Conservation (phyloP, 495 filamentous ascomycete genomes). For the Trichoderma orchidacearum region DNA sequence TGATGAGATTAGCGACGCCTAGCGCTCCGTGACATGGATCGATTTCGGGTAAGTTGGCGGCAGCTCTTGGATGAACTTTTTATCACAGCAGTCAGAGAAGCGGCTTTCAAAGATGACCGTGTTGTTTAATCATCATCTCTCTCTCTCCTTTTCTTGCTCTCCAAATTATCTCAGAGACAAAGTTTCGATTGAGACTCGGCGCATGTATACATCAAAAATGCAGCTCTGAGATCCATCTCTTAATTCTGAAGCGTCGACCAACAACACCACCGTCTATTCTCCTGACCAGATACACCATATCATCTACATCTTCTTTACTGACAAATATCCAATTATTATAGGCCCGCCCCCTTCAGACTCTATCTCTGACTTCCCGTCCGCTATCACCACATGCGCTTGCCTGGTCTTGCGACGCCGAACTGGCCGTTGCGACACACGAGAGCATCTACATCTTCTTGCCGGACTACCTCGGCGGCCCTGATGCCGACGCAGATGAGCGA, state of each 20-base stretch:
- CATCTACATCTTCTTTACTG: neutral
- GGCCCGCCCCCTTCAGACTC: conserved; percentile 26
- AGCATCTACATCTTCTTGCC: conserved; percentile 32
- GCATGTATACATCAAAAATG: too few relatives aligned
- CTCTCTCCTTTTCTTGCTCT: neutral
- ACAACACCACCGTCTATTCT: too few relatives aligned
- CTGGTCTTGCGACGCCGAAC: conserved; percentile 35
- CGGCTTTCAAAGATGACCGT: too few relatives aligned
- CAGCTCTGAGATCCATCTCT: too few relatives aligned
- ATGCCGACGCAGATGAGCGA: conserved; percentile 1
- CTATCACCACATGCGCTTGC: conserved; percentile 28
- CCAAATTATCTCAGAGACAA: too few relatives aligned
- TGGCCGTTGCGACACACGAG: conserved; percentile 33
- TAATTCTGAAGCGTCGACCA: too few relatives aligned
- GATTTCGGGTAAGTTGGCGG: neutral
- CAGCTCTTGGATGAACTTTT: neutral
- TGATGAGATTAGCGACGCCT: neutral
- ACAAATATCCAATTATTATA: neutral
- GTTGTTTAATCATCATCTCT: too few relatives aligned
- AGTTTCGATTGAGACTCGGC: too few relatives aligned
- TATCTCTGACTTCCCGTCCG: conserved; percentile 26
- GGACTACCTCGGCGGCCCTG: conserved; percentile 16
- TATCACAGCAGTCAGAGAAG: neutral
- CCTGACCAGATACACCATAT: neutral
- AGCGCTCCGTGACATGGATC: neutral